Evolutionary conservation across 1,284 basidiomycete species (phyloP).

Genomic region (Trichosporon sp.): DNA sequence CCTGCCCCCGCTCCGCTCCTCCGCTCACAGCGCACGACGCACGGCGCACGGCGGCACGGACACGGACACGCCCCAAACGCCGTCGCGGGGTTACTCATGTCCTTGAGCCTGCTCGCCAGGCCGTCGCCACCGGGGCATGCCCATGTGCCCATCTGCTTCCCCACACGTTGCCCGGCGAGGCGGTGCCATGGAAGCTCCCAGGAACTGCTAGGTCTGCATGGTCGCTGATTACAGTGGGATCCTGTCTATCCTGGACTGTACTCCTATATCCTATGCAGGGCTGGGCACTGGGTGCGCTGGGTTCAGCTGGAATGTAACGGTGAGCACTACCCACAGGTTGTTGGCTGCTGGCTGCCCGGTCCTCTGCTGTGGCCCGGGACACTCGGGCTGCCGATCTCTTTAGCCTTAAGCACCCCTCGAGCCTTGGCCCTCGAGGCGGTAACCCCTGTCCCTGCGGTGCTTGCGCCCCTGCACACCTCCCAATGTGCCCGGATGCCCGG

Average conservation of each 20-base stretch:
- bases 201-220: background rate
- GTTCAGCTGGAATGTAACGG: background rate
- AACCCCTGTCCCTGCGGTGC: background rate
- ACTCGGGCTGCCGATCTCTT: background rate
- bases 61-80: background rate
- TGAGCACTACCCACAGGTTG: background rate
- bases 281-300: background rate
- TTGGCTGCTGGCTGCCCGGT: too few species aligned
- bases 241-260: background rate
- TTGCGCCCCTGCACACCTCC: background rate
- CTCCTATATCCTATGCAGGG: background rate
- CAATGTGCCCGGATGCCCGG: background rate
- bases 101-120: background rate
- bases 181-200: background rate
- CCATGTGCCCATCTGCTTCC: background rate
- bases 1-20: background rate
- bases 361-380: background rate
- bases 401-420: background rate
- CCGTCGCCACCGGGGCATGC: background rate
- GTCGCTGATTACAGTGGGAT: background rate
- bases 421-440: too few species aligned
- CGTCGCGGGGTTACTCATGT: background rate
- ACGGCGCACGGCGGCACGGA: background rate
- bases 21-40: too few species aligned
- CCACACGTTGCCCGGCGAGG: background rate